A percentile compares a stretch with the other conserved stretches of the same genome.
Evolutionary conservation across 2,329 filamentous ascomycete species (phyloP).

Genomic region (Lachnellula arida): DNA sequence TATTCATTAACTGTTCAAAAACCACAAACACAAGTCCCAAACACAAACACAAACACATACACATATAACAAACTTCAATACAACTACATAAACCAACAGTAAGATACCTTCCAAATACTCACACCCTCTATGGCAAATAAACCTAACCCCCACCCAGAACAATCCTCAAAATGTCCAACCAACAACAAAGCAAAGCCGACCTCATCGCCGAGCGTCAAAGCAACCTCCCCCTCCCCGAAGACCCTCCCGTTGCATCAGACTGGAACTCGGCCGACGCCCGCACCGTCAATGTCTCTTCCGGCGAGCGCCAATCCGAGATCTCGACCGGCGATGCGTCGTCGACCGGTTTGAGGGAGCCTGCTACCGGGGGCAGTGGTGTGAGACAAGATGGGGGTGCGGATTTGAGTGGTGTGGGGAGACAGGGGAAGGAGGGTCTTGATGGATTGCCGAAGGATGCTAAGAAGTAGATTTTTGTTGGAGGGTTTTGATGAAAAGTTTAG

Average conservation of each 20-base stretch:
- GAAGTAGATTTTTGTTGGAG: constrained; percentile 1
- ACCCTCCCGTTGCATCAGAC: constrained; percentile 72
- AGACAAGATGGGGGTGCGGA: constrained; percentile 45
- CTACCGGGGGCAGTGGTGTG: constrained; percentile 51
- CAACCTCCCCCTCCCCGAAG: constrained; percentile 74
- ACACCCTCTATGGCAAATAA: neutral
- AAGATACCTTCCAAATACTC: neutral
- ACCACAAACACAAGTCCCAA: too few species aligned
- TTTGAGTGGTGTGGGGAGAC: constrained; percentile 57
- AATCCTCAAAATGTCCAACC: constrained; percentile 26
- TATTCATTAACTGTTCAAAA: neutral
- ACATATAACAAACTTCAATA: neutral
- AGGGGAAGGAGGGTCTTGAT: constrained; percentile 53
- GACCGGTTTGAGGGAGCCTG: constrained; percentile 53
- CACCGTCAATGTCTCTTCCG: constrained; percentile 61
- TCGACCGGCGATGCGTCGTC: constrained; percentile 46
- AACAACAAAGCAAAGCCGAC: constrained; percentile 47
- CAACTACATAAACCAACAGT: neutral
- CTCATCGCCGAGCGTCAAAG: constrained; percentile 63
- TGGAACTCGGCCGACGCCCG: constrained; percentile 68
- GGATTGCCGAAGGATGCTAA: constrained; percentile 51
- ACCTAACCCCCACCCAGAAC: neutral
- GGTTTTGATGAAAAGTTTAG: neutral
- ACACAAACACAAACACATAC: neutral
- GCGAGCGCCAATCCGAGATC: constrained; percentile 45